Base-by-base conservation (phyloP, 2,329 filamentous ascomycete species). In the Aspergillus pseudoviridinutans region DNA sequence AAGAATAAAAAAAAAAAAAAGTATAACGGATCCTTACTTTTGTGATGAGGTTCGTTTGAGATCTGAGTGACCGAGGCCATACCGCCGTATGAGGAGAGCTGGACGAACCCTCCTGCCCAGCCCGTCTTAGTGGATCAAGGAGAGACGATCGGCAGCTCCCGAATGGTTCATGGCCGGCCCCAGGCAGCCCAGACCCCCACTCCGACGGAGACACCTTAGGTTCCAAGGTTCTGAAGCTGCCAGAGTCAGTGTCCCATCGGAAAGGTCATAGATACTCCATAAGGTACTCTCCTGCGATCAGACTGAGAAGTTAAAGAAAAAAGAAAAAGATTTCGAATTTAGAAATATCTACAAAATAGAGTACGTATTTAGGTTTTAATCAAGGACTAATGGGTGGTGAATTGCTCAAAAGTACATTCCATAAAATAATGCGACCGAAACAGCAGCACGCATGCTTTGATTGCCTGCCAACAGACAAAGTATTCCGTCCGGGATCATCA, bases 61-160 rank as follows among this genome's bases (percentile, higher is more conserved):
- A 10, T 22, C 3, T 2, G n/a, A 42, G 41, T 42, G 28, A 29
- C 28, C 10, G 3, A 10, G 9, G 3, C 9, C 28, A 29, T 29
- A 25, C 25, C n/a, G 28, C 2, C 28, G 10, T 8, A 44, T 8
- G 41, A 44, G n/a, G 7, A 24, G 10, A 44, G n/a, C 10, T 44
- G 41, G 41, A 44, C 41, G 32, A 35, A 35, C 32, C 12, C 29
- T 32, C 29, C 29, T 3, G 24, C 24, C 24, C 29, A 32, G 29
- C 29, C 29, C 32, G 32, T 35, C 12, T 35, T 17, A 14, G 12
- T 35, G 32, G 32, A 17, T 35, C 32, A 17, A 17, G 42, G 49
- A 28, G 38, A 51, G 46, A 22, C 44, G 41, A 59, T 59, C 54
- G 57, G 57, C 50, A 56, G 54, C 54, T 53, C 49, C 57, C 57